Conservation (phyloP, 2,329 filamentous ascomycete species). For the Sporothrix schenckii region DNA sequence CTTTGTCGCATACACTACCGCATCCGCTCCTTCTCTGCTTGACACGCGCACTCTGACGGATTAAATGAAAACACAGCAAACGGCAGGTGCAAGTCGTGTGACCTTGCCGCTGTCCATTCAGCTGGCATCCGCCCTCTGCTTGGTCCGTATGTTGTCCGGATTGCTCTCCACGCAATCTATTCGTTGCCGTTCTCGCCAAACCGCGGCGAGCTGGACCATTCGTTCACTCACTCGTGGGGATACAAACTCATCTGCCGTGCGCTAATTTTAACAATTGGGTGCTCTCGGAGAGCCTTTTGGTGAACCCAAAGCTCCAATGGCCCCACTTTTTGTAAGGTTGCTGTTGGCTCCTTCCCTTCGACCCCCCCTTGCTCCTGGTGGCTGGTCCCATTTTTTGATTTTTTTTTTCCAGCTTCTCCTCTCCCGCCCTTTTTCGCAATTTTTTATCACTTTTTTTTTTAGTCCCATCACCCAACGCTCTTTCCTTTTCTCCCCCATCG, state of each 20-base stretch:
- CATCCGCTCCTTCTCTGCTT: not conserved
- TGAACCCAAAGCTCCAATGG: not conserved
- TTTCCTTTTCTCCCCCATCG: conserved; percentile 7
- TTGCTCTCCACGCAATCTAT: conserved; percentile 2
- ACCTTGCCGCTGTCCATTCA: conserved; percentile 5
- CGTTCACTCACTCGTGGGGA: not conserved
- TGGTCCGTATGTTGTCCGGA: conserved; percentile 10
- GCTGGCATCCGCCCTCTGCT: not conserved
- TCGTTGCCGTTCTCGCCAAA: conserved; percentile 25
- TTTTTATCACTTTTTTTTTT: conserved; percentile 25
- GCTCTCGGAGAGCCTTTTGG: not conserved
- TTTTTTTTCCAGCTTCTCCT: not conserved
- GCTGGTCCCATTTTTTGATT: conserved; percentile 12
- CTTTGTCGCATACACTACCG: not conserved
- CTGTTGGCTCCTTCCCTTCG: conserved; percentile 20
- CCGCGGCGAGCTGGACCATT: not conserved
- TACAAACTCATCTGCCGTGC: conserved; percentile 12
- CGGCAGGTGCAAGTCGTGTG: conserved; percentile 19
- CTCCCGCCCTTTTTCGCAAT: conserved; percentile 19
- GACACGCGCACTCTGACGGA: not conserved
- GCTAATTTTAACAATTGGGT: conserved; percentile 24
- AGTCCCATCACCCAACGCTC: conserved; percentile 10
- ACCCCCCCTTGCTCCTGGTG: conserved; percentile 2
- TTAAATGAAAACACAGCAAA: not conserved
- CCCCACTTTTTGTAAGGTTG: conserved; percentile 9